These are phyloP conservation scores for Diaporthe sp. DNA, from an alignment of 2,329 filamentous ascomycete species.

Conservation along the genomic window DNA sequence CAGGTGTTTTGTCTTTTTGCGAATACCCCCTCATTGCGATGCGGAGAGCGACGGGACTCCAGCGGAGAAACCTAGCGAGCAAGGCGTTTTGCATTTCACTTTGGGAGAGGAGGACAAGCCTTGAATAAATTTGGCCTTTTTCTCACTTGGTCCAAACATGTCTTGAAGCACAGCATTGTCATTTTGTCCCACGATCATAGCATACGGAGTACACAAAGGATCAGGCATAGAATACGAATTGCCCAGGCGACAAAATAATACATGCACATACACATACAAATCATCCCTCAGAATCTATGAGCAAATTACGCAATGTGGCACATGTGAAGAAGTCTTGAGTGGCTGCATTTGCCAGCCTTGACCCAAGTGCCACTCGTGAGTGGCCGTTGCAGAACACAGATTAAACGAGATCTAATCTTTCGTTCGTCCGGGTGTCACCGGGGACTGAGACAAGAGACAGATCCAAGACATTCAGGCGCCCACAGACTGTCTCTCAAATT, in stretches of 20 bases:
- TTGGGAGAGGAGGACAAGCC: not conserved
- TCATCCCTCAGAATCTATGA: not conserved
- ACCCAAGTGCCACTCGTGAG: not conserved
- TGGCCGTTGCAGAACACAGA: not conserved
- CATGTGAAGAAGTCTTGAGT: not conserved
- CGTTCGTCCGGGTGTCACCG: not conserved
- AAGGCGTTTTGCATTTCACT: slow-evolving; percentile 17
- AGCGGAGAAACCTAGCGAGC: slow-evolving; percentile 20
- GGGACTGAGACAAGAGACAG: not conserved
- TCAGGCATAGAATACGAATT: slow-evolving; percentile 11
- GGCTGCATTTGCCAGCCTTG: not conserved
- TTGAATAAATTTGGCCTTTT: not conserved
- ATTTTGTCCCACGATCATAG: not conserved
- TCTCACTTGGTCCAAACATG: not conserved
- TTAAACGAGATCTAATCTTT: too few relatives aligned
- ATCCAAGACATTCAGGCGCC: not conserved
- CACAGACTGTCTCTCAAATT: not conserved
- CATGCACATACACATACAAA: not conserved
- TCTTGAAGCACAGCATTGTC: slow-evolving; percentile 4
- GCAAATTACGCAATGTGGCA: not conserved
- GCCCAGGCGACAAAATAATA: slow-evolving; percentile 1
- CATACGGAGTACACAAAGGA: slow-evolving; percentile 7
- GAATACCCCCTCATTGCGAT: slow-evolving; percentile 24
- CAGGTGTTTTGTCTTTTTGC: slow-evolving; percentile 13
- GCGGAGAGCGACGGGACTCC: slow-evolving; percentile 3